Base-by-base conservation (phyloP, 176 grass and related monocot genomes). In the Musa schizocarpa region DNA sequence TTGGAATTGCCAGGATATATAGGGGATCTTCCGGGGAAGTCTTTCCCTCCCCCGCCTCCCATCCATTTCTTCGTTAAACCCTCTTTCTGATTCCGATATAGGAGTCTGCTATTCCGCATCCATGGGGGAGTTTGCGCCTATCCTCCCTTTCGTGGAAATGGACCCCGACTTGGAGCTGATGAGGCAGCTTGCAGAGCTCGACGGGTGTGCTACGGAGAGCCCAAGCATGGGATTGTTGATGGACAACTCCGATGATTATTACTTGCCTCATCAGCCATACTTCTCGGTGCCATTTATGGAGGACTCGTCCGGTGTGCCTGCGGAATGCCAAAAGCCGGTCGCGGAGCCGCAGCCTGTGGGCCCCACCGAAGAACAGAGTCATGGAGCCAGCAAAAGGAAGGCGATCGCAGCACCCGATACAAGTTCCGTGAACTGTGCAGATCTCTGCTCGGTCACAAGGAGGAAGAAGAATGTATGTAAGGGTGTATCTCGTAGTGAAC, bases 141-240 rank as follows among this genome's bases (percentile, higher is more conserved):
- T 25, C 3, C 9, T 55, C 52, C 29, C 29, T n/a, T 56, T 74
- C 50, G 27, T 26, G 56, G 71, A 74, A 26, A 54, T 55, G 71
- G 71, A 74, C 21, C 61, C 75, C n/a, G 19, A 58, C 74, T 76
- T 21, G 9, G 74, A 64, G 55, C 14, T 76, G 16, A 63, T 76
- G 74, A 49, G 12, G n/a, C 61, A 53, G 50, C 62, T 65, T 24
- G 62, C 62, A 17, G 75, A 64, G 75, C 49, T 77, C 58, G 53
- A 26, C 19, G 61, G 59, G 58, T 52, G 34, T 25, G 61, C 16
- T 21, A 65, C 65, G 21, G 56, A 14, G 75, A 77, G 22, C 50
- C 50, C 62, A 6, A 49, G 26, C 75, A 24, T 25, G 20, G 59
- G 27, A 19, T 14, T 24, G 1, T 24, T 24, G 12, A 63, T 52